These are phyloP conservation scores for Eucalyptus decipiens DNA, from an alignment of 345 rosid species.

Conservation along the genomic window DNA sequence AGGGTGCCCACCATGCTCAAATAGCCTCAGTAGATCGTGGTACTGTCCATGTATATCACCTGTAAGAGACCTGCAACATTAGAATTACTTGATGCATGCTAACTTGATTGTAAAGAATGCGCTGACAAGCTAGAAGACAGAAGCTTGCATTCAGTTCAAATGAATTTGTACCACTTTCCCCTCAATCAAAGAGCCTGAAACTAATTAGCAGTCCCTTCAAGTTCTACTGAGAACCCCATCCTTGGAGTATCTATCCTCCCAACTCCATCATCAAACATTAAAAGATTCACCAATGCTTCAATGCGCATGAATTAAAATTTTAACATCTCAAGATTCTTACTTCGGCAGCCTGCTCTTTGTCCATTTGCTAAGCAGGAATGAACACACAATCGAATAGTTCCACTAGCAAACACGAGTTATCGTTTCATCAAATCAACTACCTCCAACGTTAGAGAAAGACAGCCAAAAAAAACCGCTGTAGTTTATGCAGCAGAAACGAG, in stretches of 20 bases:
- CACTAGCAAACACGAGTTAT: background rate
- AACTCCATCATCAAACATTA: background rate
- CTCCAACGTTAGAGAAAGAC: background rate
- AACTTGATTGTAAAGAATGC: background rate
- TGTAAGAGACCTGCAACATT: slow-evolving; percentile 5
- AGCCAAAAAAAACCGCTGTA: background rate
- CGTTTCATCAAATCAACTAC: background rate
- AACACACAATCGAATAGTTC: background rate
- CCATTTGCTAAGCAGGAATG: background rate
- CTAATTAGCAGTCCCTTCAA: background rate
- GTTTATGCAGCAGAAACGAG: background rate
- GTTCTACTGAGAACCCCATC: background rate
- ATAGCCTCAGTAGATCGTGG: slow-evolving; percentile 82
- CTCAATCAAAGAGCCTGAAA: background rate
- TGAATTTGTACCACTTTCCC: background rate
- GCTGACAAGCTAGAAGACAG: background rate
- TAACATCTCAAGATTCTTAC: background rate
- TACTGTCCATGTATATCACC: slow-evolving; percentile 98
- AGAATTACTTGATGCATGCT: background rate
- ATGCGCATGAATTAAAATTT: background rate
- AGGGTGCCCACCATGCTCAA: slow-evolving; percentile 86
- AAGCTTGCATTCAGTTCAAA: background rate
- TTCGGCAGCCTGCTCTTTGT: background rate
- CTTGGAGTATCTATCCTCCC: background rate
- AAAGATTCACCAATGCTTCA: background rate